Base-by-base conservation (phyloP, 345 rosid genomes). In the Eucalyptus curtisii region DNA sequence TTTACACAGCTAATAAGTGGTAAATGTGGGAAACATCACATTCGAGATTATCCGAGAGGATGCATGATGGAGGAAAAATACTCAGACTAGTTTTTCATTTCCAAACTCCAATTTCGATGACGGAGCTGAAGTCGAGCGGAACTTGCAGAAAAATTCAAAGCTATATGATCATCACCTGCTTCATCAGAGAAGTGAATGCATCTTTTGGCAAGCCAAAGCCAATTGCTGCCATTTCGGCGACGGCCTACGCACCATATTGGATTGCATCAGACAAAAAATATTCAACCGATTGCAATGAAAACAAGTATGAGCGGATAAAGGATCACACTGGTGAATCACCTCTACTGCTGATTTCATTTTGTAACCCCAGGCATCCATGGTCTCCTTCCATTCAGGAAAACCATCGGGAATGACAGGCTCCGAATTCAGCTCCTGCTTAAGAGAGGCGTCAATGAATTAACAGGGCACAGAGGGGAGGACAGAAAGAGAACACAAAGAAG, bases 171-270 rank as follows among this genome's bases (percentile, higher is more conserved):
- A 15, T 87, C 88, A 96, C 99, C 96, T 96, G 98, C 87, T 95
- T 96, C 99, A 98, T 96, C 59, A 97, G 93, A 85, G 98, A 95
- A 90, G 99, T 96, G 91, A 98, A 98, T 49, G 98, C 97, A 89
- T 95, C 97, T 91, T 93, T 97, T 64, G 97, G 94, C 93, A 97
- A 94, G 87, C 97, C 98, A 93, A 95, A 98, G 47, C 99, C 99
- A 81, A 97, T 94, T 19, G 99, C 99, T 37, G 98, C 99, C 99
- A 98, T 95, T 93, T 98, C 99, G 85, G 99, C 98, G 86, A 98
- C 99, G 90, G 91, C 94, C 98, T 98, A 92, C 88, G 20, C 50
- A 88, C 49, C 42, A 76, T 50, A 85, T n/a, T 15, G 50, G 82
- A 76, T 76, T 76, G 40, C 82, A 19, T 61, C 31, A 50, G n/a